These are phyloP conservation scores for Hericium rajendrae DNA, from an alignment of 768 basidiomycete genomes.

Conservation along the genomic window DNA sequence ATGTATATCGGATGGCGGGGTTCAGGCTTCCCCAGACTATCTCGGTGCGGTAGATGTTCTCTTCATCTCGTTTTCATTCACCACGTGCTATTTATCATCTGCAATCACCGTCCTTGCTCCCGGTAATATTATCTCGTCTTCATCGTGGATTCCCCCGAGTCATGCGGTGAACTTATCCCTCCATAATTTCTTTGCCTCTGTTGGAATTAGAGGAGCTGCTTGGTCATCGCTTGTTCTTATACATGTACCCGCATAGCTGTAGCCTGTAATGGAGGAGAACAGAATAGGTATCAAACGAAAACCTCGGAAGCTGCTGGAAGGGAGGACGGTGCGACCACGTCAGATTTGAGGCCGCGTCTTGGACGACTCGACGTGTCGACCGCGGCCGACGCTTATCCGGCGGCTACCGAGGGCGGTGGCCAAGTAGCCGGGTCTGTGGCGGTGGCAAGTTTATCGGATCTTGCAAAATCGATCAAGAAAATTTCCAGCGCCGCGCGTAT, in stretches of 20 bases:
- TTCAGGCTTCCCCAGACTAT: neutral
- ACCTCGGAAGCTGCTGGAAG: no score
- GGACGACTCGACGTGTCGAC: no score
- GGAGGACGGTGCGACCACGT: no score
- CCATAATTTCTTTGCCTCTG: neutral
- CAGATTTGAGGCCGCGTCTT: no score
- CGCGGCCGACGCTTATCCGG: no score
- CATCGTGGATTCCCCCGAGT: neutral
- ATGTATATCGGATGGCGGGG: neutral
- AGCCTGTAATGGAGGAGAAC: neutral
- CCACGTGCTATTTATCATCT: neutral
- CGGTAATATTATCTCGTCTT: neutral
- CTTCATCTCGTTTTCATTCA: neutral
- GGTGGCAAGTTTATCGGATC: conserved; percentile 13
- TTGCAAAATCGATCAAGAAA: conserved; percentile 14
- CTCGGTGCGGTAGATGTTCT: neutral
- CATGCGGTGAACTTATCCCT: neutral
- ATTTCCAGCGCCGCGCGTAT: conserved; percentile 16
- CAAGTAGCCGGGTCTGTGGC: conserved; percentile 6
- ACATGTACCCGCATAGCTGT: neutral
- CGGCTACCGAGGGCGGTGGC: neutral
- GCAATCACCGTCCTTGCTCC: neutral
- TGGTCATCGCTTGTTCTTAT: neutral
- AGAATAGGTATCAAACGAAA: no score
- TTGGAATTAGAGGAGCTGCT: neutral